phyloP scores from a whole-genome alignment of 192 early-diverging fungal species.

The Chytriomyces confervae region DNA sequence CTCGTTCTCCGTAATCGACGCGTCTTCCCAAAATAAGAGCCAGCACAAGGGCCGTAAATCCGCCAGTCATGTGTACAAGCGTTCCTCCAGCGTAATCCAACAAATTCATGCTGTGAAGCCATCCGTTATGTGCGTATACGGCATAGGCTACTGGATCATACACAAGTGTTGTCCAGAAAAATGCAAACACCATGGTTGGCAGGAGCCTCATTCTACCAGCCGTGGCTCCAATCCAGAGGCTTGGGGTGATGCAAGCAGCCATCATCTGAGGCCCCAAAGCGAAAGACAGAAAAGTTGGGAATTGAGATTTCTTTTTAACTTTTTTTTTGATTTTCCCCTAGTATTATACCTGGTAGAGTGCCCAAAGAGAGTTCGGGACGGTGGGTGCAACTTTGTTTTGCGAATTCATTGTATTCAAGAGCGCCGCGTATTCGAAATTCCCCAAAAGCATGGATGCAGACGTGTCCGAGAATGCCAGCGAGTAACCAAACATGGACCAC shows the following conservation, averaged over 20 bases:
- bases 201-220: conserved; percentile 88
- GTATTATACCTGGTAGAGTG: conserved; percentile 63
- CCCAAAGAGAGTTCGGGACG: conserved; percentile 68
- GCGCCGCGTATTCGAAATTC: conserved; percentile 76
- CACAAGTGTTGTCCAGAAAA: conserved; percentile 89
- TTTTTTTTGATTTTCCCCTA: conserved; percentile 43
- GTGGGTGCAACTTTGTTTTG: conserved; percentile 64
- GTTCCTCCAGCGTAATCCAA: conserved; percentile 97
- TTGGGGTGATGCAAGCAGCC: conserved; percentile 91
- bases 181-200: conserved; percentile 87
- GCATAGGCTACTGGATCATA: conserved; percentile 96
- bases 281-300: no score
- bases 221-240: conserved; percentile 87
- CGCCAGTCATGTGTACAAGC: conserved; percentile 93
- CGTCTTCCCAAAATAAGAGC: conserved; percentile 85
- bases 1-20: conserved; percentile 67
- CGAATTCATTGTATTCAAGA: conserved; percentile 41
- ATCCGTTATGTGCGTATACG: conserved; percentile 89
- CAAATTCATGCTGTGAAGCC: conserved; percentile 69
- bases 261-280: conserved; percentile 66
- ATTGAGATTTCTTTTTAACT: no score
- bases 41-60: conserved; percentile 89
- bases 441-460: conserved; percentile 34
- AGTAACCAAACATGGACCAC: conserved; percentile 92
- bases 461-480: conserved; percentile 77